A percentile compares a stretch with the other conserved stretches of the same genome.
phyloP scores from a whole-genome alignment of 768 basidiomycete genomes.

The Mycena alexandri region DNA sequence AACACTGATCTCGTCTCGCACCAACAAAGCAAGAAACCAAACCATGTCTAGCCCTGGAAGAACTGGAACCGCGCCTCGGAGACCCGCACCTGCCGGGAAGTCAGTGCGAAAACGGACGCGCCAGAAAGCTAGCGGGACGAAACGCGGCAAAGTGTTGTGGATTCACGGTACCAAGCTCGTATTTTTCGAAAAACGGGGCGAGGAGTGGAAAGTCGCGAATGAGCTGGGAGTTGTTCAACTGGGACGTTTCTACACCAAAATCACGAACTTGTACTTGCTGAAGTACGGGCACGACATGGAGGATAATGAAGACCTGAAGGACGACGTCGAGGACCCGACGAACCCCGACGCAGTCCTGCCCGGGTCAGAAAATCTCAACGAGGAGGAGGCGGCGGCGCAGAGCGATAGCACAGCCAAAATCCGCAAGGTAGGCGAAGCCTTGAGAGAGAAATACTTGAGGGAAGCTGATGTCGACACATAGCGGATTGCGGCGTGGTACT shows the following conservation, averaged over 20 bases:
- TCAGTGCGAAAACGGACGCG: no score
- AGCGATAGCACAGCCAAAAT: no score
- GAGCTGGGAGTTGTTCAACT: background rate
- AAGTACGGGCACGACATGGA: constrained; percentile 1
- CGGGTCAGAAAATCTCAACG: background rate
- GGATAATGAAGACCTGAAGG: background rate
- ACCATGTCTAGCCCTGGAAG: no score
- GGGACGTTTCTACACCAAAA: background rate
- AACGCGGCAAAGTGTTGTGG: background rate
- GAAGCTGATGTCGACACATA: no score
- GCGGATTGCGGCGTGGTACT: constrained; percentile 8
- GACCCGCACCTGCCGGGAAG: no score
- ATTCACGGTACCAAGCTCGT: background rate
- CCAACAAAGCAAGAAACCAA: no score
- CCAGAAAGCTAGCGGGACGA: background rate
- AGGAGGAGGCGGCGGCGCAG: constrained; percentile 14
- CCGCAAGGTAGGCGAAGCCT: no score
- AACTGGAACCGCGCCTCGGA: no score
- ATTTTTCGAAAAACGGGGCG: background rate
- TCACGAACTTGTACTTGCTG: constrained; percentile 1
- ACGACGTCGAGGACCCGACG: background rate
- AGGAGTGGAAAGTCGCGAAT: background rate
- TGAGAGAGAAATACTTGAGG: no score
- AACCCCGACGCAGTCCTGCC: background rate
- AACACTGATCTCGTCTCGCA: no score